Percentiles rank a stretch among this genome's conserved stretches.
phyloP scores from a whole-genome alignment of 2,329 filamentous ascomycete species.

The Fusarium cicatricum region DNA sequence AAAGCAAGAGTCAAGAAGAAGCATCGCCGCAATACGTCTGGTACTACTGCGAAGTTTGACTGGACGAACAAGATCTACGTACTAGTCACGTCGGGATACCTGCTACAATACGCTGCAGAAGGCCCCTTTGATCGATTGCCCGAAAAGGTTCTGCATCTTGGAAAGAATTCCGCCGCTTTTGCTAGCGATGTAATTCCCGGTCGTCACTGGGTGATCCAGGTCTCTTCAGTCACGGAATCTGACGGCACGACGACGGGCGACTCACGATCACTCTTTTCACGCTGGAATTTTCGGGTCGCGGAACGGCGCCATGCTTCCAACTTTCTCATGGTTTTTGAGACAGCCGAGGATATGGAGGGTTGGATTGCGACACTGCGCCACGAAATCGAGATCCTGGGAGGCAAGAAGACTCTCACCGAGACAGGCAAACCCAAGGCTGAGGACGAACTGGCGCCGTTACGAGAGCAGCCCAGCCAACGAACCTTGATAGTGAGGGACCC shows the following conservation, averaged over 20 bases:
- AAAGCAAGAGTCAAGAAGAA: slow-evolving; percentile 54
- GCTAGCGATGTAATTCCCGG: slow-evolving; percentile 83
- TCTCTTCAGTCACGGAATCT: slow-evolving; percentile 71
- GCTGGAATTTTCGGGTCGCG: slow-evolving; percentile 63
- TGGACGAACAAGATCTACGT: slow-evolving; percentile 78
- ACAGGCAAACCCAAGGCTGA: slow-evolving; percentile 62
- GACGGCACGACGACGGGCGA: slow-evolving; percentile 61
- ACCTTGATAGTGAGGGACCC: slow-evolving; percentile 58
- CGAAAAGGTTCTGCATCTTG: slow-evolving; percentile 76
- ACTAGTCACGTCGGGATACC: slow-evolving; percentile 73
- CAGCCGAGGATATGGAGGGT: slow-evolving; percentile 75
- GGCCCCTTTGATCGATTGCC: slow-evolving; percentile 76
- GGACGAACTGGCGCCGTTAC: slow-evolving; percentile 45
- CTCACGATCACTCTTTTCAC: slow-evolving; percentile 70
- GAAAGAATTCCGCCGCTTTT: slow-evolving; percentile 80
- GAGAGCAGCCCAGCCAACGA: slow-evolving; percentile 55
- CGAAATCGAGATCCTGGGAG: slow-evolving; percentile 75
- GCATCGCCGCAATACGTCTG: slow-evolving; percentile 54
- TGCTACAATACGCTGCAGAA: slow-evolving; percentile 77
- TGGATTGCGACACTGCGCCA: slow-evolving; percentile 76
- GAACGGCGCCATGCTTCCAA: slow-evolving; percentile 68
- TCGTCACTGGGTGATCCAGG: slow-evolving; percentile 80
- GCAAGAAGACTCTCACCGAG: slow-evolving; percentile 69
- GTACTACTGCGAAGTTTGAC: slow-evolving; percentile 60
- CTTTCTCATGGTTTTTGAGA: slow-evolving; percentile 77